phyloP scores from a whole-genome alignment of 371 early-diverging fungal species.

The Saksenaea oblongispora region DNA sequence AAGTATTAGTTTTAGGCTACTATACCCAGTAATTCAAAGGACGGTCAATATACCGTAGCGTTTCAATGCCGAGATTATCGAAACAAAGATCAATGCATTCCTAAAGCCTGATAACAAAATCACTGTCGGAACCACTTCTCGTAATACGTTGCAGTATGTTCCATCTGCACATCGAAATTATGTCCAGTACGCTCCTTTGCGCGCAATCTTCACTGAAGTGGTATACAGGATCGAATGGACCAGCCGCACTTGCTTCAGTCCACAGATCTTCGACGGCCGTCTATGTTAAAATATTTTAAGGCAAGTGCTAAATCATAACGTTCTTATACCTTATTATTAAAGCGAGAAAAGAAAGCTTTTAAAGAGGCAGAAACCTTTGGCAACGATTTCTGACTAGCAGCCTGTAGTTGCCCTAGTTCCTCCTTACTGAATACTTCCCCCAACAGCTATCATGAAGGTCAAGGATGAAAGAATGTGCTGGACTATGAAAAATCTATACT shows the following conservation, averaged over 20 bases:
- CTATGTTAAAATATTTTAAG: background rate
- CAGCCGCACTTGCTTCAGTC: background rate
- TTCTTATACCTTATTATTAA: constrained; percentile 6
- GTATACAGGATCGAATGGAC: background rate
- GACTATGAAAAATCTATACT: constrained; percentile 12
- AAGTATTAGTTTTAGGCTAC: background rate
- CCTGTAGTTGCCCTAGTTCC: constrained; percentile 17
- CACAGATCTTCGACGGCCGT: background rate
- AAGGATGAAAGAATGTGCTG: constrained; percentile 24
- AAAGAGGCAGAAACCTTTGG: constrained; percentile 16
- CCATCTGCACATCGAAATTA: background rate
- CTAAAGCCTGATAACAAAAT: constrained; percentile 12
- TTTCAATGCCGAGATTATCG: constrained; percentile 3
- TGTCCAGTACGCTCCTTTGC: background rate
- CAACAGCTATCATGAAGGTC: constrained; percentile 18
- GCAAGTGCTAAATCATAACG: background rate
- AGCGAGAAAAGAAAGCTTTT: constrained; percentile 12
- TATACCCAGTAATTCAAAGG: background rate
- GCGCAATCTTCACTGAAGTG: background rate
- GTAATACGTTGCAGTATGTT: background rate
- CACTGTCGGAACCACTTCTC: background rate
- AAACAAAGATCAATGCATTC: constrained; percentile 13
- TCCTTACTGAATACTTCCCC: constrained; percentile 17
- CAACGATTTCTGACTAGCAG: constrained; percentile 10
- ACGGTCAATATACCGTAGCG: background rate